A percentile compares a stretch with the other conserved stretches of the same genome.
Evolutionary conservation across 495 filamentous ascomycete genomes (phyloP).

Genomic region (Pyrenula massariospora): DNA sequence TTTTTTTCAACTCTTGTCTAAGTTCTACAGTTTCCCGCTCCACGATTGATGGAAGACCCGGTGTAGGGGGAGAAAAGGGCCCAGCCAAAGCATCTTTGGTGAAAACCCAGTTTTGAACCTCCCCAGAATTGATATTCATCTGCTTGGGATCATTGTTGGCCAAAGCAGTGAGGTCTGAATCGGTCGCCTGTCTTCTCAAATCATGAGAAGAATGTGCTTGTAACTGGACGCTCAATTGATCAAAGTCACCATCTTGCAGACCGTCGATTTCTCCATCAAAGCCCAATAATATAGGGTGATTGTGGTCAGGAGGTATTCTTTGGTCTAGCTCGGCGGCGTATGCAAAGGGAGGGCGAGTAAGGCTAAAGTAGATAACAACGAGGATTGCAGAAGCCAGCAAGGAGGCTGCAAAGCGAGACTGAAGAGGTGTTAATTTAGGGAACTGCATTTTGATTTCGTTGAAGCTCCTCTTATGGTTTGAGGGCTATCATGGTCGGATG

Average conservation of each 20-base stretch:
- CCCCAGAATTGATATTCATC: conserved; percentile 45
- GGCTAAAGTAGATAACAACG: conserved; percentile 39
- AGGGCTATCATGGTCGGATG: too few relatives aligned
- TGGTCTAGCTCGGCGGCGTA: conserved; percentile 43
- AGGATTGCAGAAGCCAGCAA: conserved; percentile 43
- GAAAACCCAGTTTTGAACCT: conserved; percentile 45
- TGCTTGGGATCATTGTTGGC: conserved; percentile 49
- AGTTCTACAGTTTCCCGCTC: conserved; percentile 7
- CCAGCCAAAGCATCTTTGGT: conserved; percentile 28
- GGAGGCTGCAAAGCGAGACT: conserved; percentile 58
- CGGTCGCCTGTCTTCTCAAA: conserved; percentile 24
- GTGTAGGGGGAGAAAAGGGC: conserved; percentile 11
- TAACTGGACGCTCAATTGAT: conserved; percentile 46
- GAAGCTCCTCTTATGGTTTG: too few relatives aligned
- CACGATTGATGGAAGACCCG: conserved; percentile 24
- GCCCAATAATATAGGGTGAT: conserved; percentile 27
- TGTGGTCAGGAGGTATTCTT: conserved; percentile 28
- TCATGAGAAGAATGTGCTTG: background rate
- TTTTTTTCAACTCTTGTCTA: conserved; percentile 11
- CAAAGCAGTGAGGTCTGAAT: conserved; percentile 32
- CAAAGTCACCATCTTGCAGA: conserved; percentile 43
- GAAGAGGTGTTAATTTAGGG: conserved; percentile 46
- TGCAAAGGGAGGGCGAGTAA: conserved; percentile 44
- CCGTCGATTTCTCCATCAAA: conserved; percentile 30
- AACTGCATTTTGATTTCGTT: conserved; percentile 34